Conservation (phyloP, 805 yeast genomes). For the Teunomyces funiuensis region DNA sequence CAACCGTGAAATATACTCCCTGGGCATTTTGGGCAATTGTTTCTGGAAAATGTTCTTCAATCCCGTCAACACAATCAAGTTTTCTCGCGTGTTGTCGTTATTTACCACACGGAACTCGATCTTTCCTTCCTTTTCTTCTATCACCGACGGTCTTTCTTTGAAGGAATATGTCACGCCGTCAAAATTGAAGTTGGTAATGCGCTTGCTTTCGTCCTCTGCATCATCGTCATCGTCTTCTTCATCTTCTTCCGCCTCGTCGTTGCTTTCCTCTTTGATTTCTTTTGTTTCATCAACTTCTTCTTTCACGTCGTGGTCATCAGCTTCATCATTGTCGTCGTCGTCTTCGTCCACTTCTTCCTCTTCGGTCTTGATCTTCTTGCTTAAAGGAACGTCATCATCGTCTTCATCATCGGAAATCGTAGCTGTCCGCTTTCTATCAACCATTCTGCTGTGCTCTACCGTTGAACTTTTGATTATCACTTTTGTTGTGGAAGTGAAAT, state of each 20-base stretch:
- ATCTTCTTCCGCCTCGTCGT: conserved; percentile 20
- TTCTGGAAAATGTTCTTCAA: conserved; percentile 94
- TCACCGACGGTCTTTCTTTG: conserved; percentile 89
- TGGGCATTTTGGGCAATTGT: conserved; percentile 98
- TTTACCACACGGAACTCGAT: conserved; percentile 96
- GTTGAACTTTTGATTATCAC: not conserved
- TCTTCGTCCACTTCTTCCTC: conserved; percentile 15
- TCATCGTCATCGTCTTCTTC: conserved; percentile 45
- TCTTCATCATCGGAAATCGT: conserved; percentile 28
- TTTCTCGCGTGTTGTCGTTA: conserved; percentile 86
- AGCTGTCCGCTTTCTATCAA: conserved; percentile 33
- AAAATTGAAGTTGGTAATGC: conserved; percentile 53
- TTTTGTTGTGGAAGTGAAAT: not conserved
- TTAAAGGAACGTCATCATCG: conserved; percentile 24
- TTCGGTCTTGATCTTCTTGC: conserved; percentile 23
- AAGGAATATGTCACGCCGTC: conserved; percentile 82
- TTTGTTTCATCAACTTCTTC: conserved; percentile 23
- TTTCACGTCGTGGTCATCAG: conserved; percentile 20
- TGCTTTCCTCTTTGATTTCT: conserved; percentile 26
- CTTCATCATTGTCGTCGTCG: conserved; percentile 10
- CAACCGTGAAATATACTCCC: conserved; percentile 90
- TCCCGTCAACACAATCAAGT: conserved; percentile 89
- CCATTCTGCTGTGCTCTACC: conserved; percentile 7
- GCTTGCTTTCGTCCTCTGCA: conserved; percentile 42
- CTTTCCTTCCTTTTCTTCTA: conserved; percentile 89